phyloP scores from a whole-genome alignment of 2,329 filamentous ascomycete genomes.

The Beauveria sp. region DNA sequence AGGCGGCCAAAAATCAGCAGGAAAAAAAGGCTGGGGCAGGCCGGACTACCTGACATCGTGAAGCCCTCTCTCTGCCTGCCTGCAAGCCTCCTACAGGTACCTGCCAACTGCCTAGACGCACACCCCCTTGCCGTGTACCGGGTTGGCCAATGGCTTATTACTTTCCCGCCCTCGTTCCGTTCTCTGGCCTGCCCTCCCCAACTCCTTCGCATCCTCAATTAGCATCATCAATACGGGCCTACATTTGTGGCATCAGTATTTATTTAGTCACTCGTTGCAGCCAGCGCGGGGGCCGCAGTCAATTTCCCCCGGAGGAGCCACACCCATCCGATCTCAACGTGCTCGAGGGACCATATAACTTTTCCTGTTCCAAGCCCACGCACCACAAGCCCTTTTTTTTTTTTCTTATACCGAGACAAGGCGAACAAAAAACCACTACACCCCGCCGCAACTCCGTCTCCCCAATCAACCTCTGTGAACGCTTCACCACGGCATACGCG shows the following conservation, averaged over 20 bases:
- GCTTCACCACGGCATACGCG: conserved; percentile 10
- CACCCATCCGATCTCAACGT: conserved; percentile 5
- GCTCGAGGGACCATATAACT: conserved; percentile 5
- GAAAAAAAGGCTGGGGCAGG: conserved; percentile 1
- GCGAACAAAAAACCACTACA: conserved; percentile 1
- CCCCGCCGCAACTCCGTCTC: background rate
- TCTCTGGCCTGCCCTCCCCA: background rate
- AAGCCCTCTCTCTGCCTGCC: background rate
- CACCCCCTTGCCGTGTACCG: conserved; percentile 3
- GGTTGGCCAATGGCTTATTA: background rate
- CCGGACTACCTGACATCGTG: conserved; percentile 10
- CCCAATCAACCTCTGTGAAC: conserved; percentile 1
- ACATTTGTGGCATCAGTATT: background rate
- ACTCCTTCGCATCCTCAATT: background rate
- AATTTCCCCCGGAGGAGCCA: background rate
- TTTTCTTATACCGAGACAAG: conserved; percentile 15
- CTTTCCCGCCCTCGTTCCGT: background rate
- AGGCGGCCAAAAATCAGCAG: background rate
- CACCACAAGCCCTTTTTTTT: background rate
- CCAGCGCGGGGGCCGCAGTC: background rate
- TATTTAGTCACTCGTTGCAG: background rate
- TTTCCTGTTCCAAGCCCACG: background rate
- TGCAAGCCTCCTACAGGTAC: background rate
- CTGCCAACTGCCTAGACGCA: background rate
- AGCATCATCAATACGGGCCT: background rate